Evolutionary conservation across 805 yeast genomes (phyloP).

Genomic region (Spathaspora sp.): DNA sequence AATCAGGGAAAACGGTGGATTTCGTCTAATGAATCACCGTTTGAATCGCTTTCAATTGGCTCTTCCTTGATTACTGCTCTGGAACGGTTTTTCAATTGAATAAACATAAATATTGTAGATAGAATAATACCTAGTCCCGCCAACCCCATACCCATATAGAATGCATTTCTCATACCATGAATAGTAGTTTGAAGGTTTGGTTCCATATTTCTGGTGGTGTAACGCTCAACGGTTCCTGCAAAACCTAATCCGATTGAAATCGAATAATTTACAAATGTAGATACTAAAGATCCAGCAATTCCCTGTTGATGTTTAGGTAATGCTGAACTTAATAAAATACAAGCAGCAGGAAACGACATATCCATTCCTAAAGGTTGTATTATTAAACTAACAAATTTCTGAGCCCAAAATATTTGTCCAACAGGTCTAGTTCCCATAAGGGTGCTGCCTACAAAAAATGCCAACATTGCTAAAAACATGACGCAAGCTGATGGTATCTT

Average conservation of each 20-base stretch:
- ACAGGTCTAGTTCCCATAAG: slow-evolving; percentile 55
- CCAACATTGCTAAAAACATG: slow-evolving; percentile 47
- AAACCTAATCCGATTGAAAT: slow-evolving; percentile 36
- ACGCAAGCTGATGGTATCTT: slow-evolving; percentile 46
- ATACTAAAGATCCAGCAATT: slow-evolving; percentile 69
- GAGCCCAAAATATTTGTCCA: slow-evolving; percentile 57
- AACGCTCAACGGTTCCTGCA: slow-evolving; percentile 31
- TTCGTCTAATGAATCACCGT: neutral
- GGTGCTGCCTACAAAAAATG: slow-evolving; percentile 48
- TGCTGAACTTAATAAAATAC: slow-evolving; percentile 53
- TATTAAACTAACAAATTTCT: slow-evolving; percentile 51
- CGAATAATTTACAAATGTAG: slow-evolving; percentile 69
- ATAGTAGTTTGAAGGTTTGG: slow-evolving; percentile 13
- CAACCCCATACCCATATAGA: slow-evolving; percentile 30
- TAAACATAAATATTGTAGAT: slow-evolving; percentile 13
- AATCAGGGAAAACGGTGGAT: neutral
- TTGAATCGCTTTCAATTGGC: neutral
- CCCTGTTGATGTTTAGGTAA: slow-evolving; percentile 69
- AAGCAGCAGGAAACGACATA: slow-evolving; percentile 71
- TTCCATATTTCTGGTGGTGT: slow-evolving; percentile 16
- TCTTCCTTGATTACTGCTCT: neutral
- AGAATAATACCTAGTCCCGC: slow-evolving; percentile 27
- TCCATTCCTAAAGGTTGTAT: slow-evolving; percentile 73
- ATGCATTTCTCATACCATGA: slow-evolving; percentile 22
- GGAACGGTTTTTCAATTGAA: slow-evolving; percentile 3